Percentiles rank a stretch among this genome's conserved stretches.
Conservation (phyloP, 345 rosid species). For the Arabidopsis suecica region DNA sequence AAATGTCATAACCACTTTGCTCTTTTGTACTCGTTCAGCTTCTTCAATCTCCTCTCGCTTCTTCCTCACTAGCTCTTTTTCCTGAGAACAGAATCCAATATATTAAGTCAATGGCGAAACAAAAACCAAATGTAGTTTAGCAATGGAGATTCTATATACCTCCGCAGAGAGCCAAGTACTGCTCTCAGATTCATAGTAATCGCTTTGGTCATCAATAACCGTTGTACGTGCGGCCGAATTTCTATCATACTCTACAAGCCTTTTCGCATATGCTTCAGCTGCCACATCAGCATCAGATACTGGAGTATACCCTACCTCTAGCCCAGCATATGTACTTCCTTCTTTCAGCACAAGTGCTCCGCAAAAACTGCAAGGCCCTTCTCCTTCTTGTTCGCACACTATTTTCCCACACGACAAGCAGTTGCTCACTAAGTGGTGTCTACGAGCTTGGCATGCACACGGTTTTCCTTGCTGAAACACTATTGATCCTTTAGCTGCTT, state of each 20-base stretch:
- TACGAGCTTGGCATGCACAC: slow-evolving; percentile 90
- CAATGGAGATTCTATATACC: slow-evolving; percentile 53
- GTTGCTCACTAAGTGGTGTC: slow-evolving; percentile 81
- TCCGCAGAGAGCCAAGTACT: slow-evolving; percentile 91
- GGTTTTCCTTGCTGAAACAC: slow-evolving; percentile 96
- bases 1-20: slow-evolving; percentile 83
- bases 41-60: slow-evolving; percentile 79
- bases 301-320: slow-evolving; percentile 67
- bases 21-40: slow-evolving; percentile 73
- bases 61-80: slow-evolving; percentile 84
- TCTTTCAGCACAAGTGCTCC: slow-evolving; percentile 90
- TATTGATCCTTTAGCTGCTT: slow-evolving; percentile 92
- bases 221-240: slow-evolving; percentile 92
- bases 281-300: slow-evolving; percentile 78
- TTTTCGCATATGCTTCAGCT: slow-evolving; percentile 89
- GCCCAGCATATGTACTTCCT: slow-evolving; percentile 85
- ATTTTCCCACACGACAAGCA: slow-evolving; percentile 97
- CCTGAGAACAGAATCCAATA: slow-evolving; percentile 47
- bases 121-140: background rate
- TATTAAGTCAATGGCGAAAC: slow-evolving; percentile 11
- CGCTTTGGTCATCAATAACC: slow-evolving; percentile 97
- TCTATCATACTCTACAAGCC: slow-evolving; percentile 92
- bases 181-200: slow-evolving; percentile 90
- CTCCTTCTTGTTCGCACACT: slow-evolving; percentile 97
- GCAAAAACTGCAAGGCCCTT: slow-evolving; percentile 89